phyloP scores from a whole-genome alignment of 2,329 filamentous ascomycete species.

The Coniosporium tulheliwenetii region DNA sequence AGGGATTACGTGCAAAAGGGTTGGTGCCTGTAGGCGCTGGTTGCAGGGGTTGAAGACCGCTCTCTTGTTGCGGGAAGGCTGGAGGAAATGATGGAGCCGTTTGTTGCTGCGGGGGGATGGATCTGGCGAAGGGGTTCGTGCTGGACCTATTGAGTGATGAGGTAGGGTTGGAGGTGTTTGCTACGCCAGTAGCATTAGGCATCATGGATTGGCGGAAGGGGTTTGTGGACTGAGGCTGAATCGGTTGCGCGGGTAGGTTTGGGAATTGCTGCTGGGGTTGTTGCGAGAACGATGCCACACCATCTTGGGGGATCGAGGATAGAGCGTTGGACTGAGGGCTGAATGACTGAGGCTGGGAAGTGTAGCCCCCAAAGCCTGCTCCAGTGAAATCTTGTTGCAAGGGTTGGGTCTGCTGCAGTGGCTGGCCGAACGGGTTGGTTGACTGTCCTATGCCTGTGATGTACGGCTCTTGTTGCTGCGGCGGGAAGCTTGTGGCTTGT shows the following conservation, averaged over 20 bases:
- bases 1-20: slow-evolving; percentile 46
- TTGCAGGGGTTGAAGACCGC: slow-evolving; percentile 28
- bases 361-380: slow-evolving; percentile 72
- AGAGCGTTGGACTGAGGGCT: slow-evolving; percentile 23
- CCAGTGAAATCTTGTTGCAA: slow-evolving; percentile 51
- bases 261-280: slow-evolving; percentile 21
- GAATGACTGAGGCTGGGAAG: slow-evolving; percentile 43
- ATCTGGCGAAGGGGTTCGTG: slow-evolving; percentile 25
- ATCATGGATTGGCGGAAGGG: slow-evolving; percentile 91
- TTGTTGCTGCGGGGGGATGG: slow-evolving; percentile 46
- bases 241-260: slow-evolving; percentile 19
- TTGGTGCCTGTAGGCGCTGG: slow-evolving; percentile 54
- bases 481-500: slow-evolving; percentile 8
- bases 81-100: slow-evolving; percentile 55
- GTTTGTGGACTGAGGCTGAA: slow-evolving; percentile 56
- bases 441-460: slow-evolving; percentile 1
- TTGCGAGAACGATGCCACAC: slow-evolving; percentile 24
- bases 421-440: slow-evolving; percentile 25
- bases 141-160: slow-evolving; percentile 16
- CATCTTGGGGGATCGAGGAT: slow-evolving; percentile 41
- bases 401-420: slow-evolving; percentile 26
- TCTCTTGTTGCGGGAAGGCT: slow-evolving; percentile 9
- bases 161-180: slow-evolving; percentile 3
- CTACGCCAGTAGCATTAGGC: slow-evolving; percentile 17
- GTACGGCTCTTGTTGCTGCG: slow-evolving; percentile 13